Evolutionary conservation across 2,329 filamentous ascomycete species (phyloP).

Genomic region (Metarhizium robertsii): DNA sequence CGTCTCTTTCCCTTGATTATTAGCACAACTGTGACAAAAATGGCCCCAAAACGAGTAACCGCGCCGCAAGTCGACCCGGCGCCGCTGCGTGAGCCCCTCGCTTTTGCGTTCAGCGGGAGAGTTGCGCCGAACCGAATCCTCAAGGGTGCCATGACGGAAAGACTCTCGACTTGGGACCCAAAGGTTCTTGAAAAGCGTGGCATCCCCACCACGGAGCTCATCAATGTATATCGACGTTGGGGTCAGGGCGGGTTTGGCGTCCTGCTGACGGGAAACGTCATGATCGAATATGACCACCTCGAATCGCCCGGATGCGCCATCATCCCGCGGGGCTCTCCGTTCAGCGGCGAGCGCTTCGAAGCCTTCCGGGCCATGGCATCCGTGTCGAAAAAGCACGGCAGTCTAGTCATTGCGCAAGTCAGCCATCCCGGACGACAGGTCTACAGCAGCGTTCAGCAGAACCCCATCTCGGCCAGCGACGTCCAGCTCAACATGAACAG

Average conservation of each 20-base stretch:
- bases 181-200: conserved; percentile 39
- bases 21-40: not conserved
- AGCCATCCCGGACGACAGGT: conserved; percentile 43
- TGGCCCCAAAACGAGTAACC: conserved; percentile 6
- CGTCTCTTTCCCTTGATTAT: too few relatives aligned
- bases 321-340: conserved; percentile 22
- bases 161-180: conserved; percentile 50
- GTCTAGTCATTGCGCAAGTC: conserved; percentile 51
- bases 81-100: conserved; percentile 33
- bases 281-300: conserved; percentile 51
- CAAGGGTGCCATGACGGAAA: conserved; percentile 60
- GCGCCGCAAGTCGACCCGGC: conserved; percentile 7
- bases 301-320: conserved; percentile 19
- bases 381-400: conserved; percentile 47
- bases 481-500: conserved; percentile 20
- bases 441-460: conserved; percentile 12
- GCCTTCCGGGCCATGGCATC: conserved; percentile 47
- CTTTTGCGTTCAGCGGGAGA: conserved; percentile 40
- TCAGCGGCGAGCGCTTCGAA: conserved; percentile 49
- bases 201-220: conserved; percentile 26
- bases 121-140: conserved; percentile 56
- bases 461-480: conserved; percentile 18
- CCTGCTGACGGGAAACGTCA: conserved; percentile 54
- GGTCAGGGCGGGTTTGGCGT: conserved; percentile 47
- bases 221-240: conserved; percentile 49